These are phyloP conservation scores for Colletotrichum simmondsii DNA, from an alignment of 2,329 filamentous ascomycete species.

Conservation along the genomic window DNA sequence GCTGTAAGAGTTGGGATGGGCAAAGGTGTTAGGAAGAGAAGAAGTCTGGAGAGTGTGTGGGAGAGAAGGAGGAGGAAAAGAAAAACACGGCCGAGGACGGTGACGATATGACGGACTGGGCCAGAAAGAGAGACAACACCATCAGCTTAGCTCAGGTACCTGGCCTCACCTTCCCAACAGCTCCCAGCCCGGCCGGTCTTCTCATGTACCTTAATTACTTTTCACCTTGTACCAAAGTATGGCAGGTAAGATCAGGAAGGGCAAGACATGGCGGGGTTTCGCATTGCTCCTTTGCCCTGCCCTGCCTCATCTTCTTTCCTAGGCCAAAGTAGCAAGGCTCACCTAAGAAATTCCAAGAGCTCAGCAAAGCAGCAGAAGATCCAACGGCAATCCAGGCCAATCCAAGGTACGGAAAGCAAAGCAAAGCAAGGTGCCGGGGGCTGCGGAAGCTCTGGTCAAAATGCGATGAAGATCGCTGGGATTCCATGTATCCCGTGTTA, in stretches of 20 bases:
- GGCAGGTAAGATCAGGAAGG: background rate
- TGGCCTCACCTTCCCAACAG: background rate
- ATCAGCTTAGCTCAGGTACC: background rate
- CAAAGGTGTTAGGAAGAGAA: background rate
- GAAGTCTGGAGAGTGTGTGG: background rate
- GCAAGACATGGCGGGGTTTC: background rate
- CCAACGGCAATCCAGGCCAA: background rate
- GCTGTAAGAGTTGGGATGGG: background rate
- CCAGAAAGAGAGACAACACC: background rate
- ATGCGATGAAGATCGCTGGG: background rate
- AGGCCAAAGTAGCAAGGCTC: background rate
- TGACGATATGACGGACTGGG: conserved; percentile 13
- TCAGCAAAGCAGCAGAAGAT: conserved; percentile 4
- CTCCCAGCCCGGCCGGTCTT: background rate
- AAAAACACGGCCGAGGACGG: conserved; percentile 10
- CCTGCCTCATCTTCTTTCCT: background rate
- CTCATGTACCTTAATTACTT: background rate
- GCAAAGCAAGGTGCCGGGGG: background rate
- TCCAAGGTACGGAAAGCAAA: background rate
- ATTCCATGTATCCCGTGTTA: background rate
- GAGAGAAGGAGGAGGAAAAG: background rate
- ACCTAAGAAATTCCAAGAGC: background rate
- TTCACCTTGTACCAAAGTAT: background rate
- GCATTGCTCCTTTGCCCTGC: background rate
- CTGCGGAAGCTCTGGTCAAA: conserved; percentile 4